Evolutionary conservation across 2,329 filamentous ascomycete genomes (phyloP).

Genomic region (Diplodia mutila): DNA sequence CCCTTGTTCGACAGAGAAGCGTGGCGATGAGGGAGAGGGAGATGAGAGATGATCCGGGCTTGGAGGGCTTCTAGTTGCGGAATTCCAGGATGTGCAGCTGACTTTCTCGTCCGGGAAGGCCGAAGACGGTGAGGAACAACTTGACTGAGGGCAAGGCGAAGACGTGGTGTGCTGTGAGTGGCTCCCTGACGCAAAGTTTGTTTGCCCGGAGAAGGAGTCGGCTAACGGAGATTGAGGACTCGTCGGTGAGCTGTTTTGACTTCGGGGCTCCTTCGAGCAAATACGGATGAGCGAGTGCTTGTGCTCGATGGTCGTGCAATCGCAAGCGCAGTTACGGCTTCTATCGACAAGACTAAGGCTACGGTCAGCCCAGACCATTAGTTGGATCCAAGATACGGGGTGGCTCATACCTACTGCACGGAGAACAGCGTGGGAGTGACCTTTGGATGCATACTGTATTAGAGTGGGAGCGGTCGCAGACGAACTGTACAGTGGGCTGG

Average conservation of each 20-base stretch:
- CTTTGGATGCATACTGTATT: constrained; percentile 4
- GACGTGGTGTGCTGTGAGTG: background rate
- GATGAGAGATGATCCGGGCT: background rate
- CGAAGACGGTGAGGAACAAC: background rate
- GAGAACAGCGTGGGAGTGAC: background rate
- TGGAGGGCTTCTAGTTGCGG: background rate
- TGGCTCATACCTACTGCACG: constrained; percentile 10
- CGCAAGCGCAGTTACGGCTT: background rate
- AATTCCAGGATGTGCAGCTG: background rate
- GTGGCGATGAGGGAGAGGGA: background rate
- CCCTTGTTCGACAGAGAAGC: background rate
- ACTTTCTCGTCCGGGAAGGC: background rate
- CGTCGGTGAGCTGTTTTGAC: background rate
- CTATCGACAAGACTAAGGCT: constrained; percentile 18
- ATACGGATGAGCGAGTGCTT: constrained; percentile 3
- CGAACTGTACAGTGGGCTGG: no score
- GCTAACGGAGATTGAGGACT: background rate
- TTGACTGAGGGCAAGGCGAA: background rate
- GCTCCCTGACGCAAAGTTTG: background rate
- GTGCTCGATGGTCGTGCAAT: background rate
- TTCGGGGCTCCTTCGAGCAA: background rate
- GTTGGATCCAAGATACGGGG: background rate
- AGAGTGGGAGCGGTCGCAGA: background rate
- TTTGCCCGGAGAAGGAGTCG: background rate
- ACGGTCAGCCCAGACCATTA: constrained; percentile 2